Base-by-base conservation (phyloP, 805 yeast species). In the Starmerella bombicola region DNA sequence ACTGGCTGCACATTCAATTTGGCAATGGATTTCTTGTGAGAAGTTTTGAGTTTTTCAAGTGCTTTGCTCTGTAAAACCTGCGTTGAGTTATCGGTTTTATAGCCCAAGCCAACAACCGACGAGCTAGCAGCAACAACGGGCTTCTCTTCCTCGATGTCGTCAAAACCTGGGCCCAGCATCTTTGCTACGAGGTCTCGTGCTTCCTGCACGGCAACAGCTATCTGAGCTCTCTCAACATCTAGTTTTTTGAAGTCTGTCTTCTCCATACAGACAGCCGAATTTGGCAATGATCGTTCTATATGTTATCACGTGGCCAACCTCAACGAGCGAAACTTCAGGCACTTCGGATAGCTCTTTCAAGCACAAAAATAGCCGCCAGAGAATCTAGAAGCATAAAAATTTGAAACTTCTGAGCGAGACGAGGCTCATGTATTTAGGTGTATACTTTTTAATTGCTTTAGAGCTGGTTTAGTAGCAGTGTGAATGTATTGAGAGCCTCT, bases 221-320 rank as follows among this genome's bases (percentile, higher is more conserved):
- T 24, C 20, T 41, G 40, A 6, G 54, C 54, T 6, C 54, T 35
- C 25, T 50, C 55, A 1, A 47, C 38, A 12, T 51, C 54, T 4
- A 51, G 47, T 25, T 37, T 28, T 20, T 46, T 41, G 40, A 38
- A 47, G 30, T 49, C 49, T 30, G 38, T 20, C 10, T 29, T 32
- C 18, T 32, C 35, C 35, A 32, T 32, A 21, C 25, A 10, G 7
- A 18, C n/a, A n/a, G n/a, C n/a, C n/a, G n/a, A n/a, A 28, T n/a
- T n/a, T n/a, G n/a, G n/a, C n/a, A n/a, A n/a, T n/a, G n/a, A n/a
- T n/a, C n/a, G n/a, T n/a, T n/a, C n/a, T n/a, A n/a, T n/a, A n/a
- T n/a, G n/a, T n/a, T n/a, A n/a, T n/a, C n/a, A n/a, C n/a, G n/a
- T n/a, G n/a, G n/a, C n/a, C n/a, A n/a, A n/a, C n/a, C n/a, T n/a